These are phyloP conservation scores for Sextonia rubra DNA, from an alignment of 164 flowering plant species.

Conservation along the genomic window DNA sequence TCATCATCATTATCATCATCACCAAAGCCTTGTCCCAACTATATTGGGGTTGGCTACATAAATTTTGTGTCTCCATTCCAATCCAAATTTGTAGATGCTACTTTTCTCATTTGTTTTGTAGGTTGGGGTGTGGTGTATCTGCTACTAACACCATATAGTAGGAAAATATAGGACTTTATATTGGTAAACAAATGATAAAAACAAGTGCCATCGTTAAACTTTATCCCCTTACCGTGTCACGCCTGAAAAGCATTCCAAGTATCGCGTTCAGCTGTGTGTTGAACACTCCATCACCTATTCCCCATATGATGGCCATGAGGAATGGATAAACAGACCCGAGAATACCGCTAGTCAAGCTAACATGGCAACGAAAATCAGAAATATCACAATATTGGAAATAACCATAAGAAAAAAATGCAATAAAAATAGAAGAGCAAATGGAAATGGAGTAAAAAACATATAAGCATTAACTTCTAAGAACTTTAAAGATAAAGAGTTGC, in stretches of 20 bases:
- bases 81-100: too few relatives aligned
- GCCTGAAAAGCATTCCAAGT: slow-evolving; percentile 79
- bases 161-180: too few relatives aligned
- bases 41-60: too few relatives aligned
- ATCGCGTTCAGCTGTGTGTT: slow-evolving; percentile 87
- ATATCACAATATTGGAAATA: background rate
- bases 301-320: slow-evolving; percentile 73
- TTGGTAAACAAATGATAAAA: too few relatives aligned
- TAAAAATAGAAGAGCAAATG: background rate
- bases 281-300: slow-evolving; percentile 82
- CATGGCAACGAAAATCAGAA: slow-evolving; percentile 2
- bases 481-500: background rate
- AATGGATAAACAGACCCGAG: slow-evolving; percentile 58
- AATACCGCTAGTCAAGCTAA: slow-evolving; percentile 58
- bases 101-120: too few relatives aligned
- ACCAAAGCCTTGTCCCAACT: too few relatives aligned
- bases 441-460: background rate
- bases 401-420: background rate
- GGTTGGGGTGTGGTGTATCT: too few relatives aligned
- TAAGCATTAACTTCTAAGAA: background rate
- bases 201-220: background rate
- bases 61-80: too few relatives aligned
- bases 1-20: too few relatives aligned
- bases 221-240: slow-evolving; percentile 58
- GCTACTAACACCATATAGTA: too few relatives aligned